A percentile compares a stretch with the other conserved stretches of the same genome.
Conservation (phyloP, 129 eudicot species). For the Silybum marianum region DNA sequence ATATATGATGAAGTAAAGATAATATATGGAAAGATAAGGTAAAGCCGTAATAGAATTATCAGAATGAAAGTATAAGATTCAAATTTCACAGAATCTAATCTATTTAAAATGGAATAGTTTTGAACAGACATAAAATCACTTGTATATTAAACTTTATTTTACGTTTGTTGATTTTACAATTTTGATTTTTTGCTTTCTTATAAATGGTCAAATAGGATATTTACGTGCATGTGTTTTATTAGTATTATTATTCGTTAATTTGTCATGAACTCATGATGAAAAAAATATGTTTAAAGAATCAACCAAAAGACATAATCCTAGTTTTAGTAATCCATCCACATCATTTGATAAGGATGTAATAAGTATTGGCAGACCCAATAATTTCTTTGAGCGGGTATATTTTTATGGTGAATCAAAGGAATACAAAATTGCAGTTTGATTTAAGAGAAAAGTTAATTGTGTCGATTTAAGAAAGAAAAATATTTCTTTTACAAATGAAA, state of each 20-base stretch:
- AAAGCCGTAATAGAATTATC: no score
- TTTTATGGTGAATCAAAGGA: no score
- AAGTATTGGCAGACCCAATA: background rate
- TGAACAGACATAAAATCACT: background rate
- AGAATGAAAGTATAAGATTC: background rate
- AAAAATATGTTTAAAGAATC: background rate
- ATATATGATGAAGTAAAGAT: no score
- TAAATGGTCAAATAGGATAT: background rate
- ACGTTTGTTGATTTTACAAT: background rate
- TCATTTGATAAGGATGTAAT: conserved; percentile 6
- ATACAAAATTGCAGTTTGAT: no score
- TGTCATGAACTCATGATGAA: background rate
- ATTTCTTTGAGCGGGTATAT: no score
- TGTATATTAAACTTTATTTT: background rate
- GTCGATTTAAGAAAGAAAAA: no score
- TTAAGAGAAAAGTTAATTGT: no score
- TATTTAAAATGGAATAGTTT: background rate
- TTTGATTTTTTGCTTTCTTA: background rate
- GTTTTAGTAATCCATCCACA: background rate
- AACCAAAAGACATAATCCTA: background rate
- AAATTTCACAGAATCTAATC: background rate
- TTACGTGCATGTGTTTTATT: background rate
- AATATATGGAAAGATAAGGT: no score
- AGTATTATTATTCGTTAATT: background rate
- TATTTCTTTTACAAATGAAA: no score